These are phyloP conservation scores for Ogataea haglerorum DNA, from an alignment of 805 yeast genomes.

Conservation along the genomic window DNA sequence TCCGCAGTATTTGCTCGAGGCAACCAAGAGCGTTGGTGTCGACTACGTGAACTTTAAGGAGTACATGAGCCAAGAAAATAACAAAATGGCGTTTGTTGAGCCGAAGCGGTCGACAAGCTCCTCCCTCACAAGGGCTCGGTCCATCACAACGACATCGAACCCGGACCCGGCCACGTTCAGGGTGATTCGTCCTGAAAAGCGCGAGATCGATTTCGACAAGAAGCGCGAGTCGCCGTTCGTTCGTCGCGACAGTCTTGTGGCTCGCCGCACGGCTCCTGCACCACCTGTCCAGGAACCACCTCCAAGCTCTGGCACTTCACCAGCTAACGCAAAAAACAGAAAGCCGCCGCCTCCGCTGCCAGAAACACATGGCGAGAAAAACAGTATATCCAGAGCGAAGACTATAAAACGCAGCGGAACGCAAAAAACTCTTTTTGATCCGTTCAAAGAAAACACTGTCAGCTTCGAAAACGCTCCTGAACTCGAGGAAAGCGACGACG, in stretches of 20 bases:
- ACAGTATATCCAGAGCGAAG: conserved; percentile 11
- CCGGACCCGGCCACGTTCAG: conserved; percentile 48
- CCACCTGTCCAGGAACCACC: conserved; percentile 33
- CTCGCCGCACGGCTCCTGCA: conserved; percentile 69
- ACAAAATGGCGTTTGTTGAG: conserved; percentile 1
- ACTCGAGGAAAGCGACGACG: conserved; percentile 32
- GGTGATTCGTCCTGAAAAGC: conserved; percentile 60
- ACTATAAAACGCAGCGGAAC: conserved; percentile 17
- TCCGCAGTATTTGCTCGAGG: conserved; percentile 60
- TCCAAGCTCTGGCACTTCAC: conserved; percentile 7
- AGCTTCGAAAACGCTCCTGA: conserved; percentile 74
- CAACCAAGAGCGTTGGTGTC: conserved; percentile 30
- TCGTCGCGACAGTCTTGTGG: conserved; percentile 49
- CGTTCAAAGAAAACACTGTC: conserved; percentile 67
- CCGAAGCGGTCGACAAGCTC: conserved; percentile 23
- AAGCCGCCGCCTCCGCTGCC: conserved; percentile 28
- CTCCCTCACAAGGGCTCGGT: conserved; percentile 27
- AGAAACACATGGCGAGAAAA: conserved; percentile 2
- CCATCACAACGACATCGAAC: conserved; percentile 28
- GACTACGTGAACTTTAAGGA: conserved; percentile 63
- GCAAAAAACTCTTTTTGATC: conserved; percentile 34
- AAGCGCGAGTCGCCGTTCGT: conserved; percentile 71
- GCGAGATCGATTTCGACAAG: conserved; percentile 80
- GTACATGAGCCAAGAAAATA: conserved; percentile 6
- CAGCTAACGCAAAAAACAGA: conserved; percentile 13